Evolutionary conservation across 345 rosid genomes (phyloP).

Genomic region (Ceriops tagal): DNA sequence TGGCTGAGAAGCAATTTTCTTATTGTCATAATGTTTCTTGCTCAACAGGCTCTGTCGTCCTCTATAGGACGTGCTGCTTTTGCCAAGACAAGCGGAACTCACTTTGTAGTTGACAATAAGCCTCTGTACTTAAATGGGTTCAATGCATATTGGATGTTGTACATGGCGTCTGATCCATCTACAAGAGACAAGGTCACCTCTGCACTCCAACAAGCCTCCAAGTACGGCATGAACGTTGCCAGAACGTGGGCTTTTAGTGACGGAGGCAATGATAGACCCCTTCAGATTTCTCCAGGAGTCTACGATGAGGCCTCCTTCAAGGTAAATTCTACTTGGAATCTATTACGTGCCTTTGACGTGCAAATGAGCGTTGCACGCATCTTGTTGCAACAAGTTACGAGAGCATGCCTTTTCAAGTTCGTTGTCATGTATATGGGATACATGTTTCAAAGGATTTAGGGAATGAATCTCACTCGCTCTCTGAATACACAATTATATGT

Average conservation of each 20-base stretch:
- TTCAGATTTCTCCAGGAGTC: slow-evolving; percentile 67
- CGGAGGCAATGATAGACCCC: slow-evolving; percentile 44
- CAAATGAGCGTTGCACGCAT: no score
- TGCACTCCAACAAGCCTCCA: slow-evolving; percentile 49
- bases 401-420: no score
- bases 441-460: no score
- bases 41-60: no score
- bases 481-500: no score
- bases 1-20: slow-evolving; percentile 14
- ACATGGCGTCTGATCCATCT: slow-evolving; percentile 50
- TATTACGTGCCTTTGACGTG: no score
- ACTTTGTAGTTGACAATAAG: slow-evolving; percentile 40
- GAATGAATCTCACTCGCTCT: no score
- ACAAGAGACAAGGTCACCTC: slow-evolving; percentile 48
- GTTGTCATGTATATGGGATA: no score
- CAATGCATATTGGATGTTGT: slow-evolving; percentile 84
- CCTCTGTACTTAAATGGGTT: slow-evolving; percentile 65
- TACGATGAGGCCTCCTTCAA: slow-evolving; percentile 57
- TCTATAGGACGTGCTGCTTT: slow-evolving; percentile 17
- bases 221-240: slow-evolving; percentile 59
- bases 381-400: no score
- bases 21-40: neutral
- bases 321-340: slow-evolving; percentile 29
- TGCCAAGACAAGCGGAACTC: slow-evolving; percentile 39
- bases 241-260: slow-evolving; percentile 85